Evolutionary conservation across 768 basidiomycete species (phyloP), one percentile per base, ranked within the genome.

Genomic region (Hemileccinum impolitum): DNA sequence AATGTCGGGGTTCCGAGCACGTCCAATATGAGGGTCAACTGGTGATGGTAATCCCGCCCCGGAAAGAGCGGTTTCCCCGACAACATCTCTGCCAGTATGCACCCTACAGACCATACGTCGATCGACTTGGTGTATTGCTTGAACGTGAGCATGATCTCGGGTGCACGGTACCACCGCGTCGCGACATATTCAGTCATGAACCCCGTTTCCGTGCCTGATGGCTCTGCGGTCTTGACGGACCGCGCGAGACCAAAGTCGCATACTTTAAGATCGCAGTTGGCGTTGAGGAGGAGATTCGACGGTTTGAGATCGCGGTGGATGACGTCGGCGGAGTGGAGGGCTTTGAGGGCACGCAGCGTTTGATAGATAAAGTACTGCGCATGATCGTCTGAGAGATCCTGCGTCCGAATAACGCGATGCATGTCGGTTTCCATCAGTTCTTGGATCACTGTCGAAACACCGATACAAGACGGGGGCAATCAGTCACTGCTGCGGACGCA

Each of bases 101-200:
- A 91, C 19, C 89, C 89, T 28, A 90, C 86, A 10, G 87, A 88
- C 89, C 89, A 91, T 17, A 91, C 78, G 58, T 91, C 89, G 54
- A 91, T 90, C n/a, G 89, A 88, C 73, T 94, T 94, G 44, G 94
- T 95, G 72, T 99, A 99, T 67, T 96, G 89, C 66, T 96, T 95
- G 78, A 97, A 98, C 10, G 94, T 96, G 44, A 99, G 78, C 96
- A 99, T 99, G 72, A 99, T 94, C 68, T 99, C 96, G 0, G 96
- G 96, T 0, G 96, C 96, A 32, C 96, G 84, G 64, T 98, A 99
- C 96, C 96, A 99, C 58, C 96, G 78, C 21, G 96, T 98, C 2
- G 96, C 95, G 42, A 99, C 96, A 62, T 94, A 95, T 82, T 93
- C 90, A 2, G 92, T 95, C 92, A 94, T 93, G 73, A 93, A 94